These are phyloP conservation scores for Exophiala xenobiotica DNA, from an alignment of 2,329 filamentous ascomycete genomes.

Conservation along the genomic window DNA sequence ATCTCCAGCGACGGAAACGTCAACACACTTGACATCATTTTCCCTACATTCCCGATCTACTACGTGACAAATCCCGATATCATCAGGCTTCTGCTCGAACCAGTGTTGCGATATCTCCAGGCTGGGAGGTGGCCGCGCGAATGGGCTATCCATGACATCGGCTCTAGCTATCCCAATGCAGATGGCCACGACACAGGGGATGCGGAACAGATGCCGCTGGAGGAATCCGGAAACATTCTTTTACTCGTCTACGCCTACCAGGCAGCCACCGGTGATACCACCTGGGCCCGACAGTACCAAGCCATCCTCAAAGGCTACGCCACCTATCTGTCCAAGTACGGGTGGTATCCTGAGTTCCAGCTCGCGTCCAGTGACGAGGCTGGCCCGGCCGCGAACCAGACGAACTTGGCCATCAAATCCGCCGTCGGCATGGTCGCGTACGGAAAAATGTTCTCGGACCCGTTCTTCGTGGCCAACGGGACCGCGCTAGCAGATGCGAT, in stretches of 20 bases:
- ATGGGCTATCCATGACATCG: slow-evolving; percentile 45
- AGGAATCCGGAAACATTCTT: slow-evolving; percentile 44
- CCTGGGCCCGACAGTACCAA: slow-evolving; percentile 39
- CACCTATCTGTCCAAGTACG: slow-evolving; percentile 43
- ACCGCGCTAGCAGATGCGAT: slow-evolving; percentile 38
- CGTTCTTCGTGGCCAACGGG: slow-evolving; percentile 40
- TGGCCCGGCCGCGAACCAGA: slow-evolving; percentile 44
- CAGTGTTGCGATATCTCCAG: slow-evolving; percentile 44
- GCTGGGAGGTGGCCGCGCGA: slow-evolving; percentile 40
- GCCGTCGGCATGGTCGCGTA: slow-evolving; percentile 49
- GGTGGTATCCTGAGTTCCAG: slow-evolving; percentile 41
- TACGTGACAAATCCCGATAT: slow-evolving; percentile 45
- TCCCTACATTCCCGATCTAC: slow-evolving; percentile 45
- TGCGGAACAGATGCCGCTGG: slow-evolving; percentile 45
- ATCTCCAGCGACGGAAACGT: slow-evolving; percentile 46
- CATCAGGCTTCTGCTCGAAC: slow-evolving; percentile 46
- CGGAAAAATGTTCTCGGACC: slow-evolving; percentile 39
- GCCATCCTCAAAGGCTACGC: slow-evolving; percentile 40
- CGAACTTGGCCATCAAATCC: slow-evolving; percentile 49
- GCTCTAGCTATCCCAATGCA: slow-evolving; percentile 43
- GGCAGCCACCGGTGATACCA: slow-evolving; percentile 39
- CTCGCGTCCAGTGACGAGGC: slow-evolving; percentile 46
- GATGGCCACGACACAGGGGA: slow-evolving; percentile 39
- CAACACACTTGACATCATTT: slow-evolving; percentile 47
- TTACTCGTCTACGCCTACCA: slow-evolving; percentile 41